These are phyloP conservation scores for Colletotrichum orchidophilum DNA, from an alignment of 2,329 filamentous ascomycete species.

Conservation along the genomic window DNA sequence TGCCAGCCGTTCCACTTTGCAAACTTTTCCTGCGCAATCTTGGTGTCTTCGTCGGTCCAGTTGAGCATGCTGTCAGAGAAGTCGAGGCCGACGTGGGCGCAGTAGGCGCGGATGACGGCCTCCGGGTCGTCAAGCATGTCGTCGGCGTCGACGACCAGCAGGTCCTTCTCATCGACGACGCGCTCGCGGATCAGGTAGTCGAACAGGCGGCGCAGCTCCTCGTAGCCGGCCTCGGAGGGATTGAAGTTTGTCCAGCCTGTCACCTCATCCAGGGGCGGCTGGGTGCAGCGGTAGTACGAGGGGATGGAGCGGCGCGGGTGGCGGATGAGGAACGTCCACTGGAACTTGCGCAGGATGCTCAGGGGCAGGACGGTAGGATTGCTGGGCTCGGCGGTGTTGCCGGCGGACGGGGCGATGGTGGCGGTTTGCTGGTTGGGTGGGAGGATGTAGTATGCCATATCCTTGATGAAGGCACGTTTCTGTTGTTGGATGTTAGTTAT, in stretches of 20 bases:
- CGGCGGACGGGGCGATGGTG: conserved; percentile 81
- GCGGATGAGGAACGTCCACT: conserved; percentile 96
- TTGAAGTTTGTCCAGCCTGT: conserved; percentile 91
- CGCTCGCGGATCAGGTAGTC: conserved; percentile 79
- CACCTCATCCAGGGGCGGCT: conserved; percentile 82
- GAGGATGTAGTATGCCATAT: conserved; percentile 93
- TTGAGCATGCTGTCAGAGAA: conserved; percentile 82
- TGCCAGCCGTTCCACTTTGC: conserved; percentile 99
- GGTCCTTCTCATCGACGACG: conserved; percentile 76
- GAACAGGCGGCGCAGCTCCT: conserved; percentile 86
- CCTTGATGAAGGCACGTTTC: conserved; percentile 98
- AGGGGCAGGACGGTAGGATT: conserved; percentile 90
- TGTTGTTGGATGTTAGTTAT: conserved; percentile 46
- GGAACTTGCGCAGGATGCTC: conserved; percentile 79
- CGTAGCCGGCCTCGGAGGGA: conserved; percentile 88
- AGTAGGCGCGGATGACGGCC: conserved; percentile 80
- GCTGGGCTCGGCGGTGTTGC: conserved; percentile 68
- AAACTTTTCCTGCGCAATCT: conserved; percentile 79
- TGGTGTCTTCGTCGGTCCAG: conserved; percentile 82
- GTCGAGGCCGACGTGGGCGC: conserved; percentile 80
- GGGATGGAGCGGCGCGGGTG: conserved; percentile 93
- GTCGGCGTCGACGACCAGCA: conserved; percentile 93
- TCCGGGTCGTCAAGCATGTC: conserved; percentile 89
- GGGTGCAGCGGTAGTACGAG: conserved; percentile 92
- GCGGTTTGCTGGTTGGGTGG: conserved; percentile 76